A percentile compares a stretch with the other conserved stretches of the same genome.
Evolutionary conservation across 495 filamentous ascomycete genomes (phyloP).

Genomic region (Penicillium waksmanii): DNA sequence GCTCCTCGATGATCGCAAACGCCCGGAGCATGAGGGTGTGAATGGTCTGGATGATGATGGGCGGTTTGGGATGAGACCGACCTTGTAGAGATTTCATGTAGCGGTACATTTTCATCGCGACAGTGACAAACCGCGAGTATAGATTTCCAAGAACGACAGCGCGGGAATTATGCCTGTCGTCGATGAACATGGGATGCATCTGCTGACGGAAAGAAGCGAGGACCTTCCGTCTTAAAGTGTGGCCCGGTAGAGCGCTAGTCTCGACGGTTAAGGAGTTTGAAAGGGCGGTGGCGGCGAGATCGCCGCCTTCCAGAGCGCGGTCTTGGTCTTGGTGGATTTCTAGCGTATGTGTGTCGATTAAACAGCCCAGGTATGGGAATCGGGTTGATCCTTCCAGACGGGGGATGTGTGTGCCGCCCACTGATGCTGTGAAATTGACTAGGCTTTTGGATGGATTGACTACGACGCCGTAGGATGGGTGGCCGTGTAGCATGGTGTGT

Average conservation of each 20-base stretch:
- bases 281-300: constrained; percentile 36
- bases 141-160: constrained; percentile 71
- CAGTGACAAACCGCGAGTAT: constrained; percentile 71
- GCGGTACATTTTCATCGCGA: constrained; percentile 82
- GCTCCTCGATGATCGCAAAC: constrained; percentile 65
- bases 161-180: constrained; percentile 76
- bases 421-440: constrained; percentile 75
- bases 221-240: constrained; percentile 77
- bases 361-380: constrained; percentile 88
- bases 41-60: constrained; percentile 68
- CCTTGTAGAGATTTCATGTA: constrained; percentile 67
- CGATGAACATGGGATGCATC: constrained; percentile 86
- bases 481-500: constrained; percentile 74
- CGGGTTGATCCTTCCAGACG: constrained; percentile 45
- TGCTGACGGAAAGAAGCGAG: constrained; percentile 82
- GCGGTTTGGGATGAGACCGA: constrained; percentile 53
- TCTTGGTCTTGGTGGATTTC: constrained; percentile 68
- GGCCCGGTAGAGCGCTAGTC: constrained; percentile 66
- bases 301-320: constrained; percentile 51
- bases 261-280: constrained; percentile 78
- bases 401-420: constrained; percentile 59
- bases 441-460: constrained; percentile 81
- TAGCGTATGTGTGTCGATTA: constrained; percentile 76
- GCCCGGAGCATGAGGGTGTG: constrained; percentile 67
- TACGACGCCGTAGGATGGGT: constrained; percentile 76